A percentile compares a stretch with the other conserved stretches of the same genome.
Conservation (phyloP, 2,329 filamentous ascomycete genomes). For the Fusarium zealandicum region DNA sequence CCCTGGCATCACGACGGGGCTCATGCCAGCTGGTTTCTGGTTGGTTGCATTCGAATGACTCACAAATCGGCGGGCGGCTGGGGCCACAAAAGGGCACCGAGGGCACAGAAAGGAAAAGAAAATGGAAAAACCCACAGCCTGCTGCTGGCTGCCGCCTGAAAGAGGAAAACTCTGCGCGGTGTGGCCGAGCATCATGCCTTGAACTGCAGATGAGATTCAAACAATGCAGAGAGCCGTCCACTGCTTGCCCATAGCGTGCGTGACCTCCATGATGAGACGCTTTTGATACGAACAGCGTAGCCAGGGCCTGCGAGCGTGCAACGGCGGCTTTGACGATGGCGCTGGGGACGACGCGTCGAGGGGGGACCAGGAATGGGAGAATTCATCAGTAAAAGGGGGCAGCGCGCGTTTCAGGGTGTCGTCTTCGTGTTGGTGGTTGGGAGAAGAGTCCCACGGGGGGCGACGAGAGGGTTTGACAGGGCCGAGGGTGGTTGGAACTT, state of each 20-base stretch:
- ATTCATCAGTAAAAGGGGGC: constrained; percentile 35
- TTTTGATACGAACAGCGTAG: constrained; percentile 27
- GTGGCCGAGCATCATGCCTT: constrained; percentile 23
- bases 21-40: constrained; percentile 31
- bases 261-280: constrained; percentile 34
- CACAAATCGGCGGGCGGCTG: constrained; percentile 36
- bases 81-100: constrained; percentile 22
- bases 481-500: constrained; percentile 32
- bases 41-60: constrained; percentile 41
- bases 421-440: constrained; percentile 34
- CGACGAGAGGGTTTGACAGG: constrained; percentile 40
- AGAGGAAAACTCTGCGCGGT: constrained; percentile 30
- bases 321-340: constrained; percentile 1
- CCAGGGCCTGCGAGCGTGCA: not conserved
- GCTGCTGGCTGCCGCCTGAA: constrained; percentile 23
- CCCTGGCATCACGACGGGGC: constrained; percentile 34
- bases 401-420: constrained; percentile 41
- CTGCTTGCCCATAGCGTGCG: constrained; percentile 16
- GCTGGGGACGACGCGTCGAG: constrained; percentile 32
- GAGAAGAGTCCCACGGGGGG: constrained; percentile 34
- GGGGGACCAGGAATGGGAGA: constrained; percentile 21
- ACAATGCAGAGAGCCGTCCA: constrained; percentile 7
- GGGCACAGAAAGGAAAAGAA: constrained; percentile 23
- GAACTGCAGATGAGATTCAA: constrained; percentile 2
- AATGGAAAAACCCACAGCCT: constrained; percentile 36